phyloP scores from a whole-genome alignment of 495 filamentous ascomycete genomes.

The Clohesyomyces aquaticus region DNA sequence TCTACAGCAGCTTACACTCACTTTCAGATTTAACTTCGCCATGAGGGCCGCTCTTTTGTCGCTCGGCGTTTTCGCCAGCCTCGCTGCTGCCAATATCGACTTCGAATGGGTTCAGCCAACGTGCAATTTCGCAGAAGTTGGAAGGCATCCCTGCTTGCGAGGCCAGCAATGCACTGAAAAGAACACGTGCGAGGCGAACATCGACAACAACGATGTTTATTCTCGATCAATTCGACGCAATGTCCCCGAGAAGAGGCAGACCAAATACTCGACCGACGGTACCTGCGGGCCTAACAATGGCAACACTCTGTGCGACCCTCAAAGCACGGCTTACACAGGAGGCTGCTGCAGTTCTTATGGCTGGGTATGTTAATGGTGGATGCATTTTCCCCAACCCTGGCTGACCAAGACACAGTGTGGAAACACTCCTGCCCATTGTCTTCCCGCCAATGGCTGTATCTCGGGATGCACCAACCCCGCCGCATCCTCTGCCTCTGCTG shows the following conservation, averaged over 20 bases:
- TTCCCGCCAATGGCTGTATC: slow-evolving; percentile 45
- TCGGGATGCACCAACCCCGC: slow-evolving; percentile 42
- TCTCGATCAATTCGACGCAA: slow-evolving; percentile 37
- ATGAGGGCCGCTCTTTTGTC: slow-evolving; percentile 32
- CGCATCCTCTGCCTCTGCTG: slow-evolving; percentile 7
- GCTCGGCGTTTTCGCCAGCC: slow-evolving; percentile 29
- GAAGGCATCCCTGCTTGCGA: slow-evolving; percentile 19
- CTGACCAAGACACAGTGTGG: slow-evolving; percentile 40
- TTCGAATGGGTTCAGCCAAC: slow-evolving; percentile 35
- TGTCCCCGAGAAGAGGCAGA: slow-evolving; percentile 33
- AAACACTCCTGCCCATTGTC: slow-evolving; percentile 46
- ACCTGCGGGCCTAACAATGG: slow-evolving; percentile 44
- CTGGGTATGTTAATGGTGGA: slow-evolving; percentile 40
- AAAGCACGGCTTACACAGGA: slow-evolving; percentile 43
- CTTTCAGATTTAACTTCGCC: slow-evolving; percentile 16
- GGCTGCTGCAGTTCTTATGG: slow-evolving; percentile 44
- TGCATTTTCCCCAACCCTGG: too few species aligned
- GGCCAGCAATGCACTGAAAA: slow-evolving; percentile 35
- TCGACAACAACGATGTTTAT: slow-evolving; percentile 28
- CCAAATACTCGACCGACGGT: slow-evolving; percentile 44
- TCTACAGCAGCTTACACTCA: slow-evolving; percentile 23
- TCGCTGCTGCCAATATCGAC: slow-evolving; percentile 38
- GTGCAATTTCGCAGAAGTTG: slow-evolving; percentile 19
- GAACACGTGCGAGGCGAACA: slow-evolving; percentile 37
- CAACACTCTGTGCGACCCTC: slow-evolving; percentile 45